Evolutionary conservation across 768 basidiomycete genomes (phyloP), one percentile per base, ranked within the genome.

Genomic region (Boletus huronensis): DNA sequence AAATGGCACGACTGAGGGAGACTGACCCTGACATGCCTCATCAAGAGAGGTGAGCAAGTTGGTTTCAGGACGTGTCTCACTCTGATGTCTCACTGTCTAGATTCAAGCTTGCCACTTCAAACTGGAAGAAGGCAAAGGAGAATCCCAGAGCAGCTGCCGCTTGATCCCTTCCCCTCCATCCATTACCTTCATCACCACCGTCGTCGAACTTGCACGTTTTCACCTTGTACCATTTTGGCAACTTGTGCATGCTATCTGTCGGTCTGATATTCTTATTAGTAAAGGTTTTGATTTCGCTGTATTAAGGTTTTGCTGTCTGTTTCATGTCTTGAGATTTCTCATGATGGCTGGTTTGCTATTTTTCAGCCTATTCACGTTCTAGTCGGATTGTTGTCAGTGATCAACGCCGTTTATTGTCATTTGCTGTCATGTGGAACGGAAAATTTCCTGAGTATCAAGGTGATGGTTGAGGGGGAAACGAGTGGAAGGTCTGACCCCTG

Each of bases 1-100:
- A 90, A 69, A 83, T 90, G 78, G 83, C 84, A 32, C 84, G 87
- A 53, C 77, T 91, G 69, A 90, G 88, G 76, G 85, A 87, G 62
- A 75, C 81, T 17, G 79, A 90, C 59, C 89, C 89, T 31, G 80
- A 85, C 50, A 80, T 89, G 64, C 64, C 78, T 31, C 89, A 90
- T 72, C 82, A 82, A 66, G 87, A 89, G 56, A 79, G 89, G 88
- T 90, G 52, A 60, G 65, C 54, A 17, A 28, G 5, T 51, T 49
- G 41, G 45, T 10, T 25, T 11, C 3, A 17, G 21, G 13, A 26
- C 17, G 45, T 23, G 40, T 44, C 42, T 16, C 40, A 28, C 32
- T 2, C 35, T 32, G 13, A 39, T 29, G 46, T 43, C 36, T n/a
- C 13, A 41, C 57, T 36, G 29, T 58, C 42, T 54, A 85, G 87